Evolutionary conservation across 345 rosid species (phyloP), one percentile per base, ranked within the genome.

Genomic region (Psidium guajava): DNA sequence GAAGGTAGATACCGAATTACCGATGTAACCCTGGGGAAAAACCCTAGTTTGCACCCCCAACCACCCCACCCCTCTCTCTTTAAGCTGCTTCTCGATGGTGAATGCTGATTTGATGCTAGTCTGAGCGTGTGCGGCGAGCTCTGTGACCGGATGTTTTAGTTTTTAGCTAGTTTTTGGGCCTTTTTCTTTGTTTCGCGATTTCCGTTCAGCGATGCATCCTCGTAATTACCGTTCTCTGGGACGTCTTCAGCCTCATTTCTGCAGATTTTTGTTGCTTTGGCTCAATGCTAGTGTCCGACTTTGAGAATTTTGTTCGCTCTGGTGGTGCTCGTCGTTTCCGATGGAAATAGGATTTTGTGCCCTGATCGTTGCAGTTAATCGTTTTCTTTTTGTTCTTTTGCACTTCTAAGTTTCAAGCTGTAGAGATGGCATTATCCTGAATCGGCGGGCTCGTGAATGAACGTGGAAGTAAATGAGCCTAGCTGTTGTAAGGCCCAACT

Each of bases 1-100:
- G 88, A 98, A 98, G 99, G 99, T 96, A 54, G 20, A 84, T n/a
- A n/a, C n/a, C n/a, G n/a, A n/a, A n/a, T n/a, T 14, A 28, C 74
- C 20, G 10, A 0, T 12, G 69, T 6, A 6, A 58, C 64, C 53
- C 53, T 51, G 11, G 54, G 73, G 20, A 40, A 18, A 56, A 88
- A 88, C 91, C 93, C 94, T 89, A 91, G 86, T 47, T 10, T 44
- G 47, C n/a, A n/a, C n/a, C n/a, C n/a, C n/a, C n/a, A n/a, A n/a
- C n/a, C n/a, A n/a, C n/a, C n/a, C n/a, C n/a, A n/a, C 12, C 24
- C 12, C 3, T 14, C 74, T 11, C 22, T 16, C 36, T 86, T 64
- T 40, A 40, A 25, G 36, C 22, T 56, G 54, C 58, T 18, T 32
- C 42, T 49, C 40, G 69, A 52, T 69, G 77, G 77, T 6, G 77